Percentiles rank a stretch among this genome's conserved stretches.
phyloP scores from a whole-genome alignment of 73 alveolate species.

The Symbiodinium natans region DNA sequence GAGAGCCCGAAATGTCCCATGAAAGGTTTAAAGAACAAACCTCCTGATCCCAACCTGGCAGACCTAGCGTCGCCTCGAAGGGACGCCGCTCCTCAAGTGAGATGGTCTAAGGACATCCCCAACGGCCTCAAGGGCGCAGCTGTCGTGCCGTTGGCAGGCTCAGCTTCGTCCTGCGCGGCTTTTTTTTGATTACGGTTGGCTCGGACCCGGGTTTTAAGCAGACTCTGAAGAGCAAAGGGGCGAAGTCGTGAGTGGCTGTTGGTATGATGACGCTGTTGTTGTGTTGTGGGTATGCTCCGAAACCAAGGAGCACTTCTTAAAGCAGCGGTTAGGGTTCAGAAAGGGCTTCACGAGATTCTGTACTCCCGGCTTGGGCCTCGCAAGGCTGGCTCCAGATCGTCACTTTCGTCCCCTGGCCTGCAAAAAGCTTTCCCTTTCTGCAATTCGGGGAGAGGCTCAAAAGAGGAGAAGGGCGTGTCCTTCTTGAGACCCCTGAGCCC shows the following conservation, averaged over 20 bases:
- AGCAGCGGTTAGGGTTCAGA: too few relatives aligned
- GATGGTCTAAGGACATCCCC: constrained; percentile 37
- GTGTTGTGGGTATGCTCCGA: too few relatives aligned
- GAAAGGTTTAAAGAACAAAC: too few relatives aligned
- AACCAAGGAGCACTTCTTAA: too few relatives aligned
- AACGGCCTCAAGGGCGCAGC: constrained; percentile 71
- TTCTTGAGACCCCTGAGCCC: background rate
- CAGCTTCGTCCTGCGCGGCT: too few relatives aligned
- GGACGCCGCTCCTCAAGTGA: too few relatives aligned
- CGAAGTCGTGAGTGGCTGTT: background rate
- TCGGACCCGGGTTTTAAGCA: background rate
- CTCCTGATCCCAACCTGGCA: too few relatives aligned
- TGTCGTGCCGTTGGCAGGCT: constrained; percentile 45
- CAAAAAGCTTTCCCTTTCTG: background rate
- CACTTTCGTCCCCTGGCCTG: constrained; percentile 22
- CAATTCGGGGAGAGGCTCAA: background rate
- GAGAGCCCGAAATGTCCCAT: too few relatives aligned
- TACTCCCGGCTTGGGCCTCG: background rate
- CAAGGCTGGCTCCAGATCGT: constrained; percentile 74
- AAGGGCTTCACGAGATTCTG: too few relatives aligned
- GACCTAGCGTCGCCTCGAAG: too few relatives aligned
- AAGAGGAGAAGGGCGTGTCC: background rate
- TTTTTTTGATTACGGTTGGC: too few relatives aligned
- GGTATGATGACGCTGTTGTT: too few relatives aligned
- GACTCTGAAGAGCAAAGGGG: background rate